These are phyloP conservation scores for Porphyrellus cyaneotinctus DNA, from an alignment of 768 basidiomycete genomes.

Conservation along the genomic window DNA sequence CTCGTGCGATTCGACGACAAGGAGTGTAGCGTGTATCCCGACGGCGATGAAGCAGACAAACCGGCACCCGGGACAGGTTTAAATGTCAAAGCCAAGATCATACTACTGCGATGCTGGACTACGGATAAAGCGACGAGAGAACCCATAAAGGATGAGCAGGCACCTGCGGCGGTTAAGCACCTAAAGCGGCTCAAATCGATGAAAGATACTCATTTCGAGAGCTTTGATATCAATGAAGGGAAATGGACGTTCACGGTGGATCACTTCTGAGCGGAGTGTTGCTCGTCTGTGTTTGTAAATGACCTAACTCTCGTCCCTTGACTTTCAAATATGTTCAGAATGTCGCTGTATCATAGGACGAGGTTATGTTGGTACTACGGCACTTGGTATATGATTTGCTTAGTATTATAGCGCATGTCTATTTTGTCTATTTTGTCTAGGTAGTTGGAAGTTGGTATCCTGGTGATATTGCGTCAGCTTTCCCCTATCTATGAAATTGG, in stretches of 20 bases:
- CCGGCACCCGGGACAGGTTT: constrained; percentile 80
- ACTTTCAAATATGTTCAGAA: neutral
- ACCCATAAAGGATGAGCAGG: constrained; percentile 76
- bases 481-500: neutral
- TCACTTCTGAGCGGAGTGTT: constrained; percentile 63
- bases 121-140: constrained; percentile 88
- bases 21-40: constrained; percentile 92
- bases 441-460: neutral
- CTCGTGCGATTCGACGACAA: constrained; percentile 86
- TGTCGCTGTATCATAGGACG: constrained; percentile 9
- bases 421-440: too few species aligned
- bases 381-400: constrained; percentile 4
- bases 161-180: constrained; percentile 67
- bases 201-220: constrained; percentile 81
- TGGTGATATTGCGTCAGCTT: neutral
- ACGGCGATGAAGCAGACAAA: constrained; percentile 80
- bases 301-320: neutral
- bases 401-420: constrained; percentile 10
- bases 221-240: constrained; percentile 75
- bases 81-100: constrained; percentile 80
- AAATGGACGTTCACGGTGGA: constrained; percentile 93
- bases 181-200: constrained; percentile 79
- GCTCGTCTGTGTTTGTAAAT: neutral
- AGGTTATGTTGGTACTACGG: neutral
- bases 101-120: constrained; percentile 79